Percentiles rank a stretch among this genome's conserved stretches.
phyloP scores from a whole-genome alignment of 2,329 filamentous ascomycete species.

The Zymoseptoria crescenta region DNA sequence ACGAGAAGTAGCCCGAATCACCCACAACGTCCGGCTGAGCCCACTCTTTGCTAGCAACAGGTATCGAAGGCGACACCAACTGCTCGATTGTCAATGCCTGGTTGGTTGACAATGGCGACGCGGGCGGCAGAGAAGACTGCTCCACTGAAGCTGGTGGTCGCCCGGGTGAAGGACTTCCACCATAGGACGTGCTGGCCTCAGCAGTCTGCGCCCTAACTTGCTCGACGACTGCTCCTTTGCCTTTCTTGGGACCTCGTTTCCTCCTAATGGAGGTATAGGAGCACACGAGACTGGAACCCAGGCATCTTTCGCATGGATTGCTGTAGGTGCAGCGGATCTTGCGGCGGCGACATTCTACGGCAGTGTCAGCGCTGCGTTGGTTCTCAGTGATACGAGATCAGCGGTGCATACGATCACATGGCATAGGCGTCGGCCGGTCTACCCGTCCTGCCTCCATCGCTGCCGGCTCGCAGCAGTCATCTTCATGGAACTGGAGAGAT shows the following conservation, averaged over 20 bases:
- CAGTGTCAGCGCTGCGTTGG: not conserved
- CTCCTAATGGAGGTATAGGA: conserved; percentile 9
- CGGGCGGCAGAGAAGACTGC: not conserved
- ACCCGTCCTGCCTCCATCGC: not conserved
- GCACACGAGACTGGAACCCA: conserved; percentile 6
- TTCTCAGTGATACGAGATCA: not conserved
- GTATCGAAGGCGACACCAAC: not conserved
- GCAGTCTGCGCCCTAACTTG: conserved; percentile 5
- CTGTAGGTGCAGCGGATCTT: conserved; percentile 15
- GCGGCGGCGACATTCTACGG: conserved; percentile 9
- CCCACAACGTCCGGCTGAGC: not conserved
- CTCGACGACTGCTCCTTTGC: conserved; percentile 11
- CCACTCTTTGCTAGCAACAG: not conserved
- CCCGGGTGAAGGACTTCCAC: not conserved
- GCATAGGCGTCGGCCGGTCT: not conserved
- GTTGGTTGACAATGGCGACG: not conserved
- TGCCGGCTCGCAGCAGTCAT: not conserved
- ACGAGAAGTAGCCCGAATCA: conserved; percentile 9
- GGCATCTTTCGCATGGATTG: conserved; percentile 12
- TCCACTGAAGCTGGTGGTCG: no score
- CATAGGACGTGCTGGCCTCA: not conserved
- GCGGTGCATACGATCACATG: not conserved
- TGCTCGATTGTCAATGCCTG: not conserved
- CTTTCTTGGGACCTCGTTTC: conserved; percentile 9
- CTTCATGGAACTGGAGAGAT: not conserved